Evolutionary conservation across 768 basidiomycete genomes (phyloP).

Genomic region (Pleurotus pulmonarius): DNA sequence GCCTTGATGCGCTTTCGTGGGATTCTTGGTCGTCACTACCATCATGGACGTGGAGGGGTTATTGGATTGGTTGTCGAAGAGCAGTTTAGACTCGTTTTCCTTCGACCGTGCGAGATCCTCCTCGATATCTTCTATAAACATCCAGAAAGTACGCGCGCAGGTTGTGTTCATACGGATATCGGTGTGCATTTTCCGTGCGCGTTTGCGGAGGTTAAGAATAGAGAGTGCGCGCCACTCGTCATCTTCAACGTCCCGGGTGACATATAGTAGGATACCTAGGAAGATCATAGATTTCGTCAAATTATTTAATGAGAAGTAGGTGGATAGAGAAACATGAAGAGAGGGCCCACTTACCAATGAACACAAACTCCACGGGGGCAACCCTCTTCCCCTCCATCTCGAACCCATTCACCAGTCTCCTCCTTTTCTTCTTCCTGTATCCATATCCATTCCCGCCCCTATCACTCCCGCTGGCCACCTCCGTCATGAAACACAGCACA

Average conservation of each 20-base stretch:
- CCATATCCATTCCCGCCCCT: neutral
- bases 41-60: too few species aligned
- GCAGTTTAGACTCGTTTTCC: too few species aligned
- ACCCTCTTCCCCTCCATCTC: conserved; percentile 52
- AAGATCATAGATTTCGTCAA: neutral
- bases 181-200: conserved; percentile 49
- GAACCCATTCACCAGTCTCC: conserved; percentile 44
- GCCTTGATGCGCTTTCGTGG: too few species aligned
- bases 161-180: conserved; percentile 64
- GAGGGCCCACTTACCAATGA: conserved; percentile 53
- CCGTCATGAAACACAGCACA: conserved; percentile 51
- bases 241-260: conserved; percentile 40
- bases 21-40: too few species aligned
- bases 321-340: neutral
- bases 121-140: conserved; percentile 30
- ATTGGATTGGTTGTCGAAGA: too few species aligned
- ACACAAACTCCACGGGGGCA: conserved; percentile 76
- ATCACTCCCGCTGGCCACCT: conserved; percentile 38
- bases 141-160: conserved; percentile 58
- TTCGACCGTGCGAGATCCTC: too few species aligned
- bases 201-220: conserved; percentile 52
- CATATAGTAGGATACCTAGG: conserved; percentile 63
- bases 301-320: too few species aligned
- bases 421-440: conserved; percentile 10
- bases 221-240: conserved; percentile 50